Base-by-base conservation (phyloP, 2,329 filamentous ascomycete genomes). In the Cryphonectria nitschkei region DNA sequence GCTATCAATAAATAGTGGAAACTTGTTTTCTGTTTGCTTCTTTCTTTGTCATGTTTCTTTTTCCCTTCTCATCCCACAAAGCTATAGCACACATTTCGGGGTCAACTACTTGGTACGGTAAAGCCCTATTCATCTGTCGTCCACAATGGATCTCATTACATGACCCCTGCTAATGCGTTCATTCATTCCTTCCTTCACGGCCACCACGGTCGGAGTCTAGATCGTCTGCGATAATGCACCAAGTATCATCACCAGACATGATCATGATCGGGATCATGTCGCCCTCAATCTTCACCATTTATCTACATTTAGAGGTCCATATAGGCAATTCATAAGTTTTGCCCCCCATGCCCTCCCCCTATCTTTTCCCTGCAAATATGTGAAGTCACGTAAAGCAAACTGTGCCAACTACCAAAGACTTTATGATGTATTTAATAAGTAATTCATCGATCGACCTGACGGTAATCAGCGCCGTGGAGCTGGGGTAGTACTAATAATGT, bases 401-500 rank as follows among this genome's bases (percentile, higher is more conserved):
- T 11, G 29, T 58, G 54, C 29, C 32, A 29, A 58, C 34, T 2
- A 8, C 4, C 26, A 32, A 32, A 32, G 54, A 2, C 26, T 58
- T 32, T 58, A 8, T 16, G 16, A 4, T 56, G 52, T 29, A 56
- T 29, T 56, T 56, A 50, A 5, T 50, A 29, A 5, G 13, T 7
- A 19, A 58, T 4, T 26, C 26, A 64, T 46, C 61, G 61, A 64
- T 64, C 61, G 41, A 43, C 61, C 61, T 64, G 61, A 29, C 39
- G 22, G 61, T 43, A 46, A 63, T 63, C 32, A 63, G 60, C 60
- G 60, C 34, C 60, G 37, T 43, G 37, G 60, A 63, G 60, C 60
- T 63, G 22, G 52, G n/a, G 26, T 56, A 29, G 52, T 29, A 63
- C n/a, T 32, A 41, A 64, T 39, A 64, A 32, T 32, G 64, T 58